Conservation (phyloP, 129 eudicot species). For the Gnaphalium uliginosum region DNA sequence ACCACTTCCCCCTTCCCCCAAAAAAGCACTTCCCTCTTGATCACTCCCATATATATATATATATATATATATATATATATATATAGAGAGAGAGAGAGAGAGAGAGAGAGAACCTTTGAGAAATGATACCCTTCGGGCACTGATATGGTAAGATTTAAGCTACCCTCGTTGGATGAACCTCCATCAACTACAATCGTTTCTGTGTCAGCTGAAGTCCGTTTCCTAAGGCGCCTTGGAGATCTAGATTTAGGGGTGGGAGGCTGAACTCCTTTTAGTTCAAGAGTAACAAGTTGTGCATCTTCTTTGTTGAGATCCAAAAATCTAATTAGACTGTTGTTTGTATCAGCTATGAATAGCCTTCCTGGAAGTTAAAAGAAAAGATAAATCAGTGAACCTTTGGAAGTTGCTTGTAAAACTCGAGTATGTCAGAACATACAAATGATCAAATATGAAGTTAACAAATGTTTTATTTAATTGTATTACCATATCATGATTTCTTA, state of each 20-base stretch:
- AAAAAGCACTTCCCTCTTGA: too few relatives aligned
- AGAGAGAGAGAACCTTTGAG: constrained; percentile 73
- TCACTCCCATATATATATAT: too few relatives aligned
- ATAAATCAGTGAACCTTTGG: constrained; percentile 1
- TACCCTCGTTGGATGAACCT: constrained; percentile 70
- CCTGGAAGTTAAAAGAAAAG: constrained; percentile 47
- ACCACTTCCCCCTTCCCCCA: too few relatives aligned
- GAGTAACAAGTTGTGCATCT: constrained; percentile 54
- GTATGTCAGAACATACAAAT: neutral
- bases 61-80: neutral
- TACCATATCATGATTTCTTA: neutral
- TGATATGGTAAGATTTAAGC: constrained; percentile 55
- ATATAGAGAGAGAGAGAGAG: constrained; percentile 23
- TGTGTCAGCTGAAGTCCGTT: constrained; percentile 72
- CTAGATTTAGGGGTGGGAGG: constrained; percentile 68
- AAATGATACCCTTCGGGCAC: constrained; percentile 95
- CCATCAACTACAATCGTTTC: constrained; percentile 63
- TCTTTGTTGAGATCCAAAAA: constrained; percentile 58
- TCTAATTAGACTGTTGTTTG: constrained; percentile 88
- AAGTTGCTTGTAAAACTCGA: constrained; percentile 17
- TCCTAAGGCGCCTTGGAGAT: constrained; percentile 76
- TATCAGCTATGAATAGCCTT: constrained; percentile 76
- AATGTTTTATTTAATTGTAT: constrained; percentile 3
- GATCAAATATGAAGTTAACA: constrained; percentile 1
- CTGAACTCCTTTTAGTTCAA: constrained; percentile 90